Evolutionary conservation across 192 early-diverging fungal species (phyloP), one percentile per base, ranked within the genome.

Genomic region (Coemansia sp.): DNA sequence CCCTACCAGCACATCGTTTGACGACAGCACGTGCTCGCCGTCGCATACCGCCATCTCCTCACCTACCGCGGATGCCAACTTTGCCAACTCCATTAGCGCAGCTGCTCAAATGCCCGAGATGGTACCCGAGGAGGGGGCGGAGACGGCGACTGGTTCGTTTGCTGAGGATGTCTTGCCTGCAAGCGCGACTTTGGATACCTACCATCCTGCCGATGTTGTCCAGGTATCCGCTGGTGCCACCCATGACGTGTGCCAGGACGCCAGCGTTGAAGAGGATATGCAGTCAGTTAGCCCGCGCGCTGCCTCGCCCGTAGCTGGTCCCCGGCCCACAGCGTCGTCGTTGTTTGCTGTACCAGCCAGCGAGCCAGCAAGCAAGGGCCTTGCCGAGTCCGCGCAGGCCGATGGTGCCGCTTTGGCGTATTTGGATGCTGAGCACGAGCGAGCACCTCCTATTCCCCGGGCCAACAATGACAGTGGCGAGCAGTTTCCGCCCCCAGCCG

Each of bases 1-100:
- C 19, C 71, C 71, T 0, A 58, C 65, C 4, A 75, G 71, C 71
- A 75, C 66, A 7, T 53, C 72, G 4, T 76, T 76, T 53, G 66
- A 76, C 18, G 66, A 58, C 23, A 58, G 55, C 11, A 68, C 49
- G 4, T 57, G 54, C 2, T 57, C 59, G 15, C 54, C 64, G 39
- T 53, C 64, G 30, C 60, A 69, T n/a, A 69, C 66, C 6, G 60
- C 55, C 0, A 53, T 62, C 15, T 62, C 66, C 4, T 69, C 66
- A 22, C 66, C 66, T 0, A 51, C 66, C 3, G 31, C 47, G 10
- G 59, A 69, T 10, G 23, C 49, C n/a, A 46, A 54, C 41, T 69
- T 69, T 43, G 48, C 33, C 39, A 53, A 59, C 6, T 36, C 48
- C 13, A 69, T 62, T 15, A 25, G 36, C 1, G 23, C 59, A 6